These are phyloP conservation scores for Dictyostelium purpureum DNA, from an alignment of 78 protist genomes.

Conservation along the genomic window DNA sequence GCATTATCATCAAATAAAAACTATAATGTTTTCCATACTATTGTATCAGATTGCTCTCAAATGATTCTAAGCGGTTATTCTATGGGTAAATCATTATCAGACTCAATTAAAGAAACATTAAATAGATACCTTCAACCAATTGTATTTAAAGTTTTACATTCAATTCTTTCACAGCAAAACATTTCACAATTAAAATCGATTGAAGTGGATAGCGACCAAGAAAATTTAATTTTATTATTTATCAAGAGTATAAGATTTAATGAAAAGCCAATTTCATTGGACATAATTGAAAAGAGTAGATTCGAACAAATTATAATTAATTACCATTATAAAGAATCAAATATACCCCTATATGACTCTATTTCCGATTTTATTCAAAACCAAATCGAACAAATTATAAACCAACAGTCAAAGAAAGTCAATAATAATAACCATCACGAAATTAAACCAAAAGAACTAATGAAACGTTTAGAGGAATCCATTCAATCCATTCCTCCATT, in stretches of 20 bases:
- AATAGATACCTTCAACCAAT: constrained; percentile 36
- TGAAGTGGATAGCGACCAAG: neutral
- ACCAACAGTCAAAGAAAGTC: neutral
- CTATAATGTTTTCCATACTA: neutral
- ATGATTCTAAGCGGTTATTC: neutral
- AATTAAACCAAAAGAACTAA: constrained; percentile 3
- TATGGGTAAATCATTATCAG: constrained; percentile 46
- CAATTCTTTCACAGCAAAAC: neutral
- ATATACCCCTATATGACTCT: neutral
- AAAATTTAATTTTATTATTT: neutral
- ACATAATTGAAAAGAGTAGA: constrained; percentile 6
- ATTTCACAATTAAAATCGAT: neutral
- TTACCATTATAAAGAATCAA: constrained; percentile 16
- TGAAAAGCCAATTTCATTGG: neutral
- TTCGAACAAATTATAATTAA: constrained; percentile 3
- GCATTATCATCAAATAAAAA: neutral
- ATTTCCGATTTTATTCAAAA: neutral
- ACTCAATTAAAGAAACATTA: constrained; percentile 46
- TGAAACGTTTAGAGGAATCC: neutral
- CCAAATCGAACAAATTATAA: constrained; percentile 7
- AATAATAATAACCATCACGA: neutral
- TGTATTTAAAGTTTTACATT: constrained; percentile 13
- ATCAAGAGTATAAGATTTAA: neutral
- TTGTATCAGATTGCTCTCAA: constrained; percentile 8
- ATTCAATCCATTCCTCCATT: neutral